A percentile compares a stretch with the other conserved stretches of the same genome.
Conservation (phyloP, 257 asterid genomes). For the Nicotiana benthamiana region DNA sequence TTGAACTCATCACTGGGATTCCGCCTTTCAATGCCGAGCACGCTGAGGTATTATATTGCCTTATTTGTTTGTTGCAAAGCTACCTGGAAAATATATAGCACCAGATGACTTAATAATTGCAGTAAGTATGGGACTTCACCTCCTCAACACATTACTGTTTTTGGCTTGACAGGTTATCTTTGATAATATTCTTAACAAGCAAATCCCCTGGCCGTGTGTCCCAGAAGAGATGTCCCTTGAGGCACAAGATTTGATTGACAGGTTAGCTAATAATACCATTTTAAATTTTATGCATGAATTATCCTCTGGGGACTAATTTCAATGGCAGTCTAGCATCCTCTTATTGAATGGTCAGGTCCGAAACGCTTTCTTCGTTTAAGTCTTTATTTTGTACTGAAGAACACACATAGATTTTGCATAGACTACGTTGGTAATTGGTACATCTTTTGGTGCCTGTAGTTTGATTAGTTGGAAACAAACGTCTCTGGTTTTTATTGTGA, state of each 20-base stretch:
- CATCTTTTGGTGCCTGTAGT: neutral
- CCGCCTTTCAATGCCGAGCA: conserved; percentile 80
- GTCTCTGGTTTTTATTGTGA: neutral
- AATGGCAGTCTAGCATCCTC: conserved; percentile 1
- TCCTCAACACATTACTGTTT: neutral
- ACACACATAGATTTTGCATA: neutral
- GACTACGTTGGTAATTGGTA: neutral
- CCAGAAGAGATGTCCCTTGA: conserved; percentile 70
- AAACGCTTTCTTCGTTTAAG: neutral
- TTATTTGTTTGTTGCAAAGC: neutral
- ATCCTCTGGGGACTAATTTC: neutral
- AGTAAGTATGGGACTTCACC: neutral
- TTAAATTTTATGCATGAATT: neutral
- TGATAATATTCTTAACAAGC: conserved; percentile 78
- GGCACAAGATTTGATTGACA: conserved; percentile 78
- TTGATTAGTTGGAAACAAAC: neutral
- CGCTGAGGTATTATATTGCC: conserved; percentile 56
- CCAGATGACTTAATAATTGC: neutral
- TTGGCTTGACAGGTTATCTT: conserved; percentile 58
- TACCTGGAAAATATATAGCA: neutral
- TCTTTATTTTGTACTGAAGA: neutral
- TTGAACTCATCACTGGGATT: conserved; percentile 72
- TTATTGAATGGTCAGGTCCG: neutral
- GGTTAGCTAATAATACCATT: conserved; percentile 32
- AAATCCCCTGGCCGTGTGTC: conserved; percentile 86